Evolutionary conservation across 2,329 filamentous ascomycete genomes (phyloP), one percentile per base, ranked within the genome.

Genomic region (Pezicula neosporulosa): DNA sequence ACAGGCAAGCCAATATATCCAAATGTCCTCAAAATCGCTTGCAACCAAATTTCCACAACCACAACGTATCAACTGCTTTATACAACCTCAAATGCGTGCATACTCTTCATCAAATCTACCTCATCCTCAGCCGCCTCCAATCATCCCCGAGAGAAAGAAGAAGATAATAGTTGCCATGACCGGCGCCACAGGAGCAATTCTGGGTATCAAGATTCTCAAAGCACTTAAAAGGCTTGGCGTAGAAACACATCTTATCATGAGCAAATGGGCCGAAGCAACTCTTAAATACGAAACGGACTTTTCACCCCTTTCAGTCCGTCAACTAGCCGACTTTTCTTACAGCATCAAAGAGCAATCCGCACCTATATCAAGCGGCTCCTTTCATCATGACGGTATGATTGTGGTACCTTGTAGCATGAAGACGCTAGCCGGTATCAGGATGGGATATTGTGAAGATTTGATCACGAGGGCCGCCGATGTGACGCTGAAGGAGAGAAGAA

Each of bases 381-480:
- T 73, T 59, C 66, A 62, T 37, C 64, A 69, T 7, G 66, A 71
- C 49, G 73, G 74, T 10, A 78, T 78, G 75, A 72, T 77, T 13
- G 59, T 78, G 2, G 69, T 73, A 0, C 73, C 70, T 0, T 78
- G 75, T 61, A 72, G 68, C 48, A 73, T 77, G 70, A 77, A 77
- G 59, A 77, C 74, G 1, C 64, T 77, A 4, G 71, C 73, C 0
- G 70, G 65, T 0, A 68, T 78, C 3, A 59, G 66, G 18, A 58
- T 63, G 1, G 75, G 74, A 0, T 72, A 68, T 50, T 70, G 70
- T 49, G 70, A 76, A 37, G 74, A 77, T 52, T 54, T 78, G 10
- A 75, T 77, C 30, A 64, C 71, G 0, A 63, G 74, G 0, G 70
- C 73, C 0, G 75, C 74, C 2, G 73, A 74, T 52, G 74, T 78